phyloP scores from a whole-genome alignment of 1,284 basidiomycete species.

The Boletus mariae region DNA sequence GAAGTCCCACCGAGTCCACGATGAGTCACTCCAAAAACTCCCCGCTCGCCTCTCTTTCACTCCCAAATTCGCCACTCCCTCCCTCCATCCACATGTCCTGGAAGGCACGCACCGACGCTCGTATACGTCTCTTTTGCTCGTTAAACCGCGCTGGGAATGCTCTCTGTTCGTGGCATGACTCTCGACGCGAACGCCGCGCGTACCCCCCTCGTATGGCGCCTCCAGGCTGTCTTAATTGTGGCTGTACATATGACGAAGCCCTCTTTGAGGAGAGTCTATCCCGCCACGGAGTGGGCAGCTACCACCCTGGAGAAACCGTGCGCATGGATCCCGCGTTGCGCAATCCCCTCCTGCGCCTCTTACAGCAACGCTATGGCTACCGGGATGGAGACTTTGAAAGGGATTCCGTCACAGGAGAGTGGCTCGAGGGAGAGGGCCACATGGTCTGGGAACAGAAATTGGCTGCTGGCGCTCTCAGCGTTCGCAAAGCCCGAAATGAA shows the following conservation, averaged over 20 bases:
- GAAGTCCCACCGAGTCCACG: conserved; percentile 26
- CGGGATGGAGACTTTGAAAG: conserved; percentile 80
- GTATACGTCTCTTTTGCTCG: conserved; percentile 69
- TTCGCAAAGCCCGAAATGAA: conserved; percentile 35
- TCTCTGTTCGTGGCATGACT: conserved; percentile 83
- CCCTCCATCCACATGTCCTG: conserved; percentile 51
- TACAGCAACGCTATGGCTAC: conserved; percentile 72
- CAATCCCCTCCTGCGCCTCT: conserved; percentile 68
- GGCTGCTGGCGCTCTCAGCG: conserved; percentile 36
- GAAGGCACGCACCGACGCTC: conserved; percentile 66
- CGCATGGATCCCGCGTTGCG: conserved; percentile 82
- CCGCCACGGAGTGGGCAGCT: conserved; percentile 73
- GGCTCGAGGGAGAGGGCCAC: conserved; percentile 62
- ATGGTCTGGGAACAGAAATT: conserved; percentile 58
- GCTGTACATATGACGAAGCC: conserved; percentile 76
- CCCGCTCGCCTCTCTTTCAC: conserved; percentile 8
- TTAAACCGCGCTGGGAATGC: conserved; percentile 81
- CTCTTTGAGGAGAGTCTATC: conserved; percentile 80
- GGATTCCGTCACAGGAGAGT: conserved; percentile 55
- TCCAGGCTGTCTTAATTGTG: conserved; percentile 72
- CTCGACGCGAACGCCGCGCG: conserved; percentile 70
- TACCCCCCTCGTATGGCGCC: conserved; percentile 80
- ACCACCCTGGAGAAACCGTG: conserved; percentile 76
- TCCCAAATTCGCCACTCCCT: conserved; percentile 38
- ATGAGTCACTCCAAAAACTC: conserved; percentile 21